Conservation (phyloP, 1,284 basidiomycete species). For the Sporisorium graminicola region DNA sequence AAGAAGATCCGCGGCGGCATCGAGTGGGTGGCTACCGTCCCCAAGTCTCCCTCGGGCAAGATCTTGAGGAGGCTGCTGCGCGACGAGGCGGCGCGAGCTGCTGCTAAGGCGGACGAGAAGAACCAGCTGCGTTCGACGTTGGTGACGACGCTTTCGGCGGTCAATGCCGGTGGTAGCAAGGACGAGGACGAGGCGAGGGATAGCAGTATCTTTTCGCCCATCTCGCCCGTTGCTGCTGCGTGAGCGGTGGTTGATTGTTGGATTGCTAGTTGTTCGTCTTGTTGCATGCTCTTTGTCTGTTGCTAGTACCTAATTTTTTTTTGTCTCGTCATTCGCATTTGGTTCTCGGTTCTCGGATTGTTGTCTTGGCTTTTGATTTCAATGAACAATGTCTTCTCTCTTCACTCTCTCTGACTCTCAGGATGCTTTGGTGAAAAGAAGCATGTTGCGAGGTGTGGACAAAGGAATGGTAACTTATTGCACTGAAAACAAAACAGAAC, state of each 20-base stretch:
- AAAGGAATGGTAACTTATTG: too few relatives aligned
- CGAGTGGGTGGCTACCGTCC: constrained; percentile 58
- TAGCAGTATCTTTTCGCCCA: constrained; percentile 39
- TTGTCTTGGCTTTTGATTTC: too few relatives aligned
- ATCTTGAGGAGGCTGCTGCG: constrained; percentile 58
- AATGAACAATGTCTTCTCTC: too few relatives aligned
- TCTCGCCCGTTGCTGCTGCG: constrained; percentile 47
- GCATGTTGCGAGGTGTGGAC: too few relatives aligned
- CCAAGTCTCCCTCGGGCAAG: constrained; percentile 64
- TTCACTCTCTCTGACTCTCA: too few relatives aligned
- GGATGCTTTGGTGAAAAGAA: too few relatives aligned
- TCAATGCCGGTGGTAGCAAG: constrained; percentile 18
- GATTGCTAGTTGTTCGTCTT: neutral
- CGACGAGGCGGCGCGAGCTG: constrained; percentile 41
- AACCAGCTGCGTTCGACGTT: constrained; percentile 33
- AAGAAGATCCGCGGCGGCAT: constrained; percentile 69
- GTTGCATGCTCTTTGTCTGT: constrained; percentile 5
- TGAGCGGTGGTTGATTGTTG: neutral
- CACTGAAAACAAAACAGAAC: too few relatives aligned
- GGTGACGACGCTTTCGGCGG: constrained; percentile 9
- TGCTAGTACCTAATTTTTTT: neutral
- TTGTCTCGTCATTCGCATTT: too few relatives aligned
- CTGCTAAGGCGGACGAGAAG: constrained; percentile 31
- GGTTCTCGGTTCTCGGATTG: neutral
- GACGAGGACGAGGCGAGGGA: constrained; percentile 40